These are phyloP conservation scores for Tolypocladium ophioglossoides DNA, from an alignment of 2,329 filamentous ascomycete genomes.

Conservation along the genomic window DNA sequence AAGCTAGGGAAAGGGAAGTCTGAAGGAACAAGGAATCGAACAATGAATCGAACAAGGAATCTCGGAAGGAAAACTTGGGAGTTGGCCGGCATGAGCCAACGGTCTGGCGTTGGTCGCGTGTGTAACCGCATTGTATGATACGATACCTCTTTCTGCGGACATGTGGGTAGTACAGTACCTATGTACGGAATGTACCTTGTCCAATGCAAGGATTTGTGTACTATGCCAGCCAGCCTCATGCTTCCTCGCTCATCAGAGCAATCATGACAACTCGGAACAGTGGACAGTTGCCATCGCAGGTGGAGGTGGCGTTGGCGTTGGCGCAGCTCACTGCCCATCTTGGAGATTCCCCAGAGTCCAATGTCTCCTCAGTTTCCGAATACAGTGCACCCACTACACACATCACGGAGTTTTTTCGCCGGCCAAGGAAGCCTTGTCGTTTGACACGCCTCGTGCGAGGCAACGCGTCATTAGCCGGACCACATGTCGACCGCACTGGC, in stretches of 20 bases:
- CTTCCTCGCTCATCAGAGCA: neutral
- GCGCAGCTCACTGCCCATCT: neutral
- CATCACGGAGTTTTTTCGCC: neutral
- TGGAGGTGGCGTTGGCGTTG: neutral
- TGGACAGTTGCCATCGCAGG: neutral
- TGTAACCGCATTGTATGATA: slow-evolving; percentile 24
- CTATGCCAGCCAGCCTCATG: neutral
- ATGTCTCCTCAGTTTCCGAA: neutral
- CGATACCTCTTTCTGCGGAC: slow-evolving; percentile 18
- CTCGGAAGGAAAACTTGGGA: neutral
- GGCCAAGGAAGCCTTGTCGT: no score
- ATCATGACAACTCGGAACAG: neutral
- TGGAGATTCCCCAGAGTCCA: neutral
- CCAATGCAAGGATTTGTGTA: neutral
- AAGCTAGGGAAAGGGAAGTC: slow-evolving; percentile 15
- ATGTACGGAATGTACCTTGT: neutral
- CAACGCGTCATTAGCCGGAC: neutral
- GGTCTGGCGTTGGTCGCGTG: slow-evolving; percentile 10
- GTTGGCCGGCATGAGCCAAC: slow-evolving; percentile 1
- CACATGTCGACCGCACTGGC: neutral
- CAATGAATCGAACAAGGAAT: neutral
- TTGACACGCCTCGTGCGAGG: neutral
- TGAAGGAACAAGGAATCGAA: neutral
- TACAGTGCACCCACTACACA: neutral
- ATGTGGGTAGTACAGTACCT: neutral